phyloP scores from a whole-genome alignment of 441 rosid genomes.

The Pelargonium australe region DNA sequence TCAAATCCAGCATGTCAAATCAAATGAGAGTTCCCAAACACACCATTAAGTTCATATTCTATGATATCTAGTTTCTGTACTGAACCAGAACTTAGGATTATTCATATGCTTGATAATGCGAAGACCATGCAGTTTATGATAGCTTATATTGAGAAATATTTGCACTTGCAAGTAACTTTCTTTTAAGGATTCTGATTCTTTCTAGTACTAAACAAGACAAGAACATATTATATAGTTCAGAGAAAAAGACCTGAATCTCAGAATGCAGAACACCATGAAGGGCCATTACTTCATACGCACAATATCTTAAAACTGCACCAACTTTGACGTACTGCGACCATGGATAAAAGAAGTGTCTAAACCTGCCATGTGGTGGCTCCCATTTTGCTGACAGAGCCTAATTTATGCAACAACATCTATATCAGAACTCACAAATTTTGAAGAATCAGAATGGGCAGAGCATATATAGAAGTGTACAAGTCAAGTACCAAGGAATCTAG shows the following conservation, averaged over 20 bases:
- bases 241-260: conserved; percentile 44
- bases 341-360: conserved; percentile 51
- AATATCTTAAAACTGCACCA: conserved; percentile 47
- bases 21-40: too few species aligned
- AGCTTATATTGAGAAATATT: not conserved
- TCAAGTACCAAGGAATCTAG: conserved; percentile 46
- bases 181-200: not conserved
- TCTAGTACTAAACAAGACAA: not conserved
- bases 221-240: not conserved
- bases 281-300: conserved; percentile 68
- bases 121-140: not conserved
- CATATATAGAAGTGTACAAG: not conserved
- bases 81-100: conserved; percentile 19
- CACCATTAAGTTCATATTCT: not conserved
- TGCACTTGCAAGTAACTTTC: not conserved
- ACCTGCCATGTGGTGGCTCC: conserved; percentile 69
- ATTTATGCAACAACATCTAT: conserved; percentile 10
- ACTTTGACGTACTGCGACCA: conserved; percentile 68
- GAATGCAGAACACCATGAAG: conserved; percentile 67
- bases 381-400: conserved; percentile 56
- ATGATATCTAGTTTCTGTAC: not conserved
- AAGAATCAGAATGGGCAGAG: too few species aligned
- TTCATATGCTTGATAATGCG: not conserved
- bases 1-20: too few species aligned
- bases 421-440: not conserved